phyloP scores from a whole-genome alignment of 306 rosid genomes.

The Prunus davidiana region DNA sequence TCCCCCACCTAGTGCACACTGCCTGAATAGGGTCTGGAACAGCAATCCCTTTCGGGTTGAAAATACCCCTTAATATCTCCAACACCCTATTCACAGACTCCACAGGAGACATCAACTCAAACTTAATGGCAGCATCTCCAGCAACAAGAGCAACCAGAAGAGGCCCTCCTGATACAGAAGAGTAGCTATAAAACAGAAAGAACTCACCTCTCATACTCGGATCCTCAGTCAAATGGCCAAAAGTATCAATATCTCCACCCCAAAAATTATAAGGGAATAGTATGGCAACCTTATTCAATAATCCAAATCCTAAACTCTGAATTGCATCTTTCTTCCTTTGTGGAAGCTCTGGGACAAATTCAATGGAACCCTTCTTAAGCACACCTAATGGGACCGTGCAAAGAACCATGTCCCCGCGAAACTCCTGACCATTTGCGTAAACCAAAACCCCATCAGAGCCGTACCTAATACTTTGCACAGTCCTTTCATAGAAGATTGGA shows the following conservation, averaged over 20 bases:
- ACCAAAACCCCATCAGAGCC: constrained; percentile 75
- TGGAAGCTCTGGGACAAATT: constrained; percentile 83
- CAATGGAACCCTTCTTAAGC: constrained; percentile 65
- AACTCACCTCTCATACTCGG: constrained; percentile 88
- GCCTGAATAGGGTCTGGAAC: constrained; percentile 86
- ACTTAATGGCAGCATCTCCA: constrained; percentile 79
- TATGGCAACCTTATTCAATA: constrained; percentile 79
- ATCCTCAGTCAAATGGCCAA: constrained; percentile 82
- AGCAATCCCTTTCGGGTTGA: constrained; percentile 66
- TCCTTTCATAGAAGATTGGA: constrained; percentile 73
- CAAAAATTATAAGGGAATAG: constrained; percentile 82
- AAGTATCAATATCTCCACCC: constrained; percentile 90
- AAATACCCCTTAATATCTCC: constrained; percentile 62
- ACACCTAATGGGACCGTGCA: constrained; percentile 89
- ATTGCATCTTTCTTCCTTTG: constrained; percentile 82
- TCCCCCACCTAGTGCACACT: constrained; percentile 84
- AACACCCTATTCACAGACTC: constrained; percentile 85
- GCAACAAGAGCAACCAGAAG: constrained; percentile 90
- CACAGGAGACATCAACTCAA: constrained; percentile 82
- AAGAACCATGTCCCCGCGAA: constrained; percentile 63
- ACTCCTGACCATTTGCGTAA: constrained; percentile 60
- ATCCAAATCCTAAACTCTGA: constrained; percentile 77
- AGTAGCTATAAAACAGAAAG: constrained; percentile 83
- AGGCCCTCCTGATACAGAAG: constrained; percentile 88
- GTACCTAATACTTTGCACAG: constrained; percentile 63